Base-by-base conservation (phyloP, 768 basidiomycete genomes). In the Xanthoconium purpureum region DNA sequence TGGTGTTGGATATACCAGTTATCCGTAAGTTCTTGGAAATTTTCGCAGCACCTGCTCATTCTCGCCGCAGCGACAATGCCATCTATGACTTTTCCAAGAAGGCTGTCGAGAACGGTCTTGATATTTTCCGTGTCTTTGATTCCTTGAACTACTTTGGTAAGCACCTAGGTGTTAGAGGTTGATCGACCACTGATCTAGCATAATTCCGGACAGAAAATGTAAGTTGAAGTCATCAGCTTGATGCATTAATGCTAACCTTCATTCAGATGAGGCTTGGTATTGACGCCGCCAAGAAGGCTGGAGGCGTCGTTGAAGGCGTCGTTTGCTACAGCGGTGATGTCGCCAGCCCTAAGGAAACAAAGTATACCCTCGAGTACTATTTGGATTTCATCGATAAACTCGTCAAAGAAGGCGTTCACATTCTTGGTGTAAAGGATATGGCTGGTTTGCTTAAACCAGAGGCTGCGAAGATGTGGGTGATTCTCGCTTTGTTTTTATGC, bases 71-170 rank as follows among this genome's bases (percentile, higher is more conserved):
- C 30, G 95, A 98, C 73, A 99, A 99, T 66, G 96, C 92, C 55
- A 98, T 99, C 73, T 99, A 99, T 75, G 97, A 97, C 73, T 99
- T 99, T 78, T 97, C 92, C 58, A 96, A 95, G 80, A 96, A 96
- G 73, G 97, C 97, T 24, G 96, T 99, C n/a, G 94, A 98, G 76
- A 97, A 98, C 65, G 97, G 97, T 69, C 83, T 98, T 47, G 97
- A 99, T 75, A 99, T 99, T 71, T 99, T 99, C 91, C 85, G 97
- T 68, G 94, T 99, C 51, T 99, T 99, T 65, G 97, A 99, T 73
- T 98, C 97, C 32, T 78, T 99, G 74, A 99, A 99, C 79, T 99
- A 98, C 74, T 88, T 99, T 60, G 96, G 95, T 88, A 74, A 50
- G 84, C 77, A 45, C 11, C 36, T 15, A 33, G 35, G 28, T 28